Conservation (phyloP, 192 early-diverging fungal species). For the Umbelopsis ramanniana region DNA sequence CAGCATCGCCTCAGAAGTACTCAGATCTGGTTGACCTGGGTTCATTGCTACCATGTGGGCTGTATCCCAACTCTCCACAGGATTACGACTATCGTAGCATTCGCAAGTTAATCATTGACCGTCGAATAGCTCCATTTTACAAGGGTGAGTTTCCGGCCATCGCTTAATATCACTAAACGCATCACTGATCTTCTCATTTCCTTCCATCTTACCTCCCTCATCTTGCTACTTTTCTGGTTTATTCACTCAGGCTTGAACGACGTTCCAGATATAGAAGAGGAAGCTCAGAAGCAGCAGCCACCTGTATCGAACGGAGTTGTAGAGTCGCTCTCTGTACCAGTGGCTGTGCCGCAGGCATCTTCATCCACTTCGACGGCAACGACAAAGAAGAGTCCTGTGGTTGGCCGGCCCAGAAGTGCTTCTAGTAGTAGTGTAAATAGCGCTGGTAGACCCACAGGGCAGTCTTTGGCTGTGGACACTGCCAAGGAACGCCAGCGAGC, state of each 20-base stretch:
- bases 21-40: slow-evolving; percentile 65
- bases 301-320: slow-evolving; percentile 12
- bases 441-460: neutral
- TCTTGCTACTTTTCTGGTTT: neutral
- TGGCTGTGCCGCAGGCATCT: slow-evolving; percentile 26
- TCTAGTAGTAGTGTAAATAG: slow-evolving; percentile 29
- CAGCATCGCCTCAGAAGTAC: slow-evolving; percentile 27
- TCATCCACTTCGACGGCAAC: slow-evolving; percentile 11
- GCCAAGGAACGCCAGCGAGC: slow-evolving; percentile 30
- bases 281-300: neutral
- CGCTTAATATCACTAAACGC: no score
- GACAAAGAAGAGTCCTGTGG: neutral
- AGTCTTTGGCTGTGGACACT: slow-evolving; percentile 16
- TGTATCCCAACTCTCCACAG: slow-evolving; percentile 68
- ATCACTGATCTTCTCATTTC: no score
- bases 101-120: slow-evolving; percentile 70
- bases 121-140: slow-evolving; percentile 88
- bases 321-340: slow-evolving; percentile 8
- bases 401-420: slow-evolving; percentile 30
- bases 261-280: slow-evolving; percentile 36
- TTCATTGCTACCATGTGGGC: slow-evolving; percentile 64
- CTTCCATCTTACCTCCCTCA: slow-evolving; percentile 64
- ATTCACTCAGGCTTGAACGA: slow-evolving; percentile 38
- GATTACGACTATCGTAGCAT: slow-evolving; percentile 81
- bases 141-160: slow-evolving; percentile 49